Evolutionary conservation across 2,329 filamentous ascomycete genomes (phyloP).

Genomic region (Microsporum audouinii): DNA sequence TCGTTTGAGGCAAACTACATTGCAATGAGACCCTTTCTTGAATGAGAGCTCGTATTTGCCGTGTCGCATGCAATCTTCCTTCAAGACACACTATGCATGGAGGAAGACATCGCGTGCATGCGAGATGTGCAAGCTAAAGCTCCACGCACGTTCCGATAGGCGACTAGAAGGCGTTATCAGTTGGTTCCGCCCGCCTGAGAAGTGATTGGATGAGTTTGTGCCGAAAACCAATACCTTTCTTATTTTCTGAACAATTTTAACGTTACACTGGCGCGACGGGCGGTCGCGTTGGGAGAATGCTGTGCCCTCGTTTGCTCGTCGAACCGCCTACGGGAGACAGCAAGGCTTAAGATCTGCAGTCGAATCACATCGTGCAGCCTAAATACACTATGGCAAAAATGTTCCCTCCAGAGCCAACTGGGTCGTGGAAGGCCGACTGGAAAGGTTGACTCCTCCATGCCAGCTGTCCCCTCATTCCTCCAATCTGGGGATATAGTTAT

Average conservation of each 20-base stretch:
- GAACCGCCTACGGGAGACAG: not conserved
- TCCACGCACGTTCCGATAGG: not conserved
- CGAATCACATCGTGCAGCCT: not conserved
- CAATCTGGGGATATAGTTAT: not conserved
- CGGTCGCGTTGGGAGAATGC: not conserved
- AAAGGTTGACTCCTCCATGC: not conserved
- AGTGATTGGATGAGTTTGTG: not conserved
- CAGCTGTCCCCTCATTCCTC: slow-evolving; percentile 1
- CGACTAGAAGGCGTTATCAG: not conserved
- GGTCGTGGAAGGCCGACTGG: not conserved
- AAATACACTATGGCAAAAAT: not conserved
- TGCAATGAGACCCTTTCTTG: not conserved
- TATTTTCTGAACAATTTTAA: not conserved
- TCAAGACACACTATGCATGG: not conserved
- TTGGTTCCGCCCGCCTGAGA: not conserved
- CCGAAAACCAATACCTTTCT: not conserved
- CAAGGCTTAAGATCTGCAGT: not conserved
- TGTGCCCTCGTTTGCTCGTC: not conserved
- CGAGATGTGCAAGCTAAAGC: not conserved
- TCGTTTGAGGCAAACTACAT: not conserved
- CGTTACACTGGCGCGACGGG: slow-evolving; percentile 3
- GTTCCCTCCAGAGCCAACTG: not conserved
- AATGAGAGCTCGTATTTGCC: not conserved
- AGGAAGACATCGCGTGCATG: not conserved
- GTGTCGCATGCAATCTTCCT: not conserved